Evolutionary conservation across 163 green algal species (phyloP).

Genomic region (Scenedesmus sp.): DNA sequence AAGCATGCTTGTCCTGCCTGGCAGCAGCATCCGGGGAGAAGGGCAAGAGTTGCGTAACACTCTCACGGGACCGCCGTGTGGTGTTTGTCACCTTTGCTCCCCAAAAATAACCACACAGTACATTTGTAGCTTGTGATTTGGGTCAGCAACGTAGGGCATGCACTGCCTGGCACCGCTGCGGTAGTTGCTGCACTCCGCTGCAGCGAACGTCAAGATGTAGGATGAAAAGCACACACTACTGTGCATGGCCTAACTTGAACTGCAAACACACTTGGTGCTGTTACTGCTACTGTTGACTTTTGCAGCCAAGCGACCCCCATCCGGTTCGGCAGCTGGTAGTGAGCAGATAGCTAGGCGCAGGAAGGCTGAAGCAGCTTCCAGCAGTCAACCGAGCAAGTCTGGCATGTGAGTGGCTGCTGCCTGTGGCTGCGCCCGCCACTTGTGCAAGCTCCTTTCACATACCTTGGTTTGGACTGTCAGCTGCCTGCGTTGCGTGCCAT

Average conservation of each 20-base stretch:
- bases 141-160: too few species aligned
- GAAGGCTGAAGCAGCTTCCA: not conserved
- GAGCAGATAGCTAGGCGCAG: not conserved
- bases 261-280: too few species aligned
- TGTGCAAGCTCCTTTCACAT: not conserved
- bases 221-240: not conserved
- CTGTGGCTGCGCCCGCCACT: not conserved
- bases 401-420: not conserved
- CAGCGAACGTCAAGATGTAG: too few species aligned
- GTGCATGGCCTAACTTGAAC: not conserved
- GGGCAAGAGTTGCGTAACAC: too few species aligned
- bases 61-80: too few species aligned
- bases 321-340: not conserved
- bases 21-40: not conserved
- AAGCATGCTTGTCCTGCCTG: not conserved
- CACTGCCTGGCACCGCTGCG: too few species aligned
- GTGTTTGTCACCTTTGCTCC: too few species aligned
- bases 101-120: too few species aligned
- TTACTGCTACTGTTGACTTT: not conserved
- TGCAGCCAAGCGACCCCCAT: not conserved
- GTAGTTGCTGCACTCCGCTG: too few species aligned
- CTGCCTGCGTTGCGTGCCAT: not conserved
- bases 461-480: not conserved
- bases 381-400: not conserved
- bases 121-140: too few species aligned